Conservation (phyloP, 192 early-diverging fungal genomes). For the Gamsiella multidivaricata region DNA sequence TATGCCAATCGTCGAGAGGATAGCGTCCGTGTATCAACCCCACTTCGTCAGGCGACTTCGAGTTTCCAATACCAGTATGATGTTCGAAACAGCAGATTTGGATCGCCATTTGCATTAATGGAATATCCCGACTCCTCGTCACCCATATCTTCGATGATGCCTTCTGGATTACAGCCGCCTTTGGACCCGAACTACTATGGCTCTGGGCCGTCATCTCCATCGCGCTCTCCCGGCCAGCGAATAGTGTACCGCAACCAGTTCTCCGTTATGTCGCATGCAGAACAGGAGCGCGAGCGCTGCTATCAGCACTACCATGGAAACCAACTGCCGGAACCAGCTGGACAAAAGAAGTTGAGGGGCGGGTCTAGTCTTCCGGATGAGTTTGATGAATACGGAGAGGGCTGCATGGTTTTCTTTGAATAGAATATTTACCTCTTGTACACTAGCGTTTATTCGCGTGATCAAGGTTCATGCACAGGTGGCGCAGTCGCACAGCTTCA, state of each 20-base stretch:
- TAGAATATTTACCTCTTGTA: no score
- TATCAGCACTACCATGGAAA: conserved; percentile 43
- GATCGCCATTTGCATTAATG: no score
- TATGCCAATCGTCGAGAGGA: no score
- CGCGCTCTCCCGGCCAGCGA: conserved; percentile 25
- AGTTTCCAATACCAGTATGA: conserved; percentile 7
- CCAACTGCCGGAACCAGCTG: conserved; percentile 30
- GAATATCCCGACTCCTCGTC: neutral
- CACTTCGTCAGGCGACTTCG: no score
- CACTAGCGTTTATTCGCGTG: no score
- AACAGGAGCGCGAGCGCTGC: conserved; percentile 39
- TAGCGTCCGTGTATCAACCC: no score
- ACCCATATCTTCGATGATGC: neutral
- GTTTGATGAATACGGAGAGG: conserved; percentile 48
- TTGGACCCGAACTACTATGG: neutral
- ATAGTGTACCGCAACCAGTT: neutral
- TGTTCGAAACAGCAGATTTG: neutral
- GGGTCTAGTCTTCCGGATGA: conserved; percentile 21
- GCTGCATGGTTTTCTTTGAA: conserved; percentile 40
- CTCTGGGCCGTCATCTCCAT: conserved; percentile 3
- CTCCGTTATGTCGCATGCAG: conserved; percentile 42
- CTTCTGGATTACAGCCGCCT: neutral
- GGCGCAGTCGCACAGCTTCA: no score
- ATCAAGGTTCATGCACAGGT: no score
- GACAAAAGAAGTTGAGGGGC: conserved; percentile 40